These are phyloP conservation scores for Tricholoma saponaceum DNA, from an alignment of 768 basidiomycete species.

Conservation along the genomic window DNA sequence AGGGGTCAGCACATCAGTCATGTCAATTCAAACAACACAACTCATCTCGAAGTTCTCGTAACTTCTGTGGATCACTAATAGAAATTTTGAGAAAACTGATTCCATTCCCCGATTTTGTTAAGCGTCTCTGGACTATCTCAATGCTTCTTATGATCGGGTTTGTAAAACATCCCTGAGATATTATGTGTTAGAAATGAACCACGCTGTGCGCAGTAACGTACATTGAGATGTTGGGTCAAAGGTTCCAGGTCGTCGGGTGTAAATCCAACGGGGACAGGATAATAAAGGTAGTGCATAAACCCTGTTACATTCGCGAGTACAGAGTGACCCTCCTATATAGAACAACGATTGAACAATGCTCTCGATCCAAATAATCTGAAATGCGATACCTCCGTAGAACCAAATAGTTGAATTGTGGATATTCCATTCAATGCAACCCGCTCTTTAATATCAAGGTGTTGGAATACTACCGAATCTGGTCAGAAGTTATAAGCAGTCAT, in stretches of 20 bases:
- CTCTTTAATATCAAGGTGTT: conserved; percentile 23
- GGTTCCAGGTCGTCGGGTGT: not conserved
- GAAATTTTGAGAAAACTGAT: not conserved
- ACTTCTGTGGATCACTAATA: not conserved
- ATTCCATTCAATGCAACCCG: not conserved
- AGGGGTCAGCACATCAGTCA: not conserved
- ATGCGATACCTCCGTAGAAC: conserved; percentile 21
- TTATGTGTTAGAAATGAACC: not conserved
- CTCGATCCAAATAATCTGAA: not conserved
- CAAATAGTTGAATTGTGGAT: conserved; percentile 22
- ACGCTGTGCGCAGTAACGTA: not conserved
- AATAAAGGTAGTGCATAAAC: conserved; percentile 4
- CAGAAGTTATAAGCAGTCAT: not conserved
- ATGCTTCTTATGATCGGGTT: not conserved
- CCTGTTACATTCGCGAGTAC: not conserved
- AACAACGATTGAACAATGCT: not conserved
- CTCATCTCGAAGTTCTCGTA: not conserved
- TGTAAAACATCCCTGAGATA: not conserved
- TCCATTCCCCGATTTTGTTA: not conserved
- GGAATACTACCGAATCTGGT: conserved; percentile 17
- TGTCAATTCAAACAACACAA: not conserved
- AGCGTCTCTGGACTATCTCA: not conserved
- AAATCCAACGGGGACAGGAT: conserved; percentile 1
- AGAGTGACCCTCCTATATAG: not conserved
- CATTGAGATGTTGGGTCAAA: not conserved